phyloP scores from a whole-genome alignment of 495 filamentous ascomycete species.

The Lasiosphaeriaceae sp. region DNA sequence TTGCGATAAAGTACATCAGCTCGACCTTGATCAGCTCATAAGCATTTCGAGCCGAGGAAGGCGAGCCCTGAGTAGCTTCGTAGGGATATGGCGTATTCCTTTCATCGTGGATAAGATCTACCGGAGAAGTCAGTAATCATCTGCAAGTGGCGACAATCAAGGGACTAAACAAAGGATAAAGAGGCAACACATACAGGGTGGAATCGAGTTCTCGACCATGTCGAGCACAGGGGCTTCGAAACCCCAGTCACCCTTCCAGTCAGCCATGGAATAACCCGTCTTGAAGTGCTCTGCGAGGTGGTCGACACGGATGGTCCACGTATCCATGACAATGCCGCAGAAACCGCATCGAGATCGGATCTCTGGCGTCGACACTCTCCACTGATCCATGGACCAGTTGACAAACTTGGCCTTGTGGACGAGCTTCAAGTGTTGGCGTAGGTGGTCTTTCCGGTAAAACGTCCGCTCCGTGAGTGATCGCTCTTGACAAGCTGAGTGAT shows the following conservation, averaged over 20 bases:
- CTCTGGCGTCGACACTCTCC: constrained; percentile 57
- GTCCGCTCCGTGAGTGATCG: constrained; percentile 62
- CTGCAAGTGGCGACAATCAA: not conserved
- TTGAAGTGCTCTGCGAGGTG: constrained; percentile 70
- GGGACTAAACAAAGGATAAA: not conserved
- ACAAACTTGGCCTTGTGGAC: constrained; percentile 66
- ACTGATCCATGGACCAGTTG: constrained; percentile 60
- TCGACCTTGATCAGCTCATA: constrained; percentile 52
- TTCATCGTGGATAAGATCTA: constrained; percentile 55
- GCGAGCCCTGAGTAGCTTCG: constrained; percentile 33
- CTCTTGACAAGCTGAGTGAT: constrained; percentile 64
- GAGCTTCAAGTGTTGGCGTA: constrained; percentile 75
- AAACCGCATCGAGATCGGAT: constrained; percentile 70
- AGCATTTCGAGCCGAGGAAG: constrained; percentile 37
- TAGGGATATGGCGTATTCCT: constrained; percentile 46
- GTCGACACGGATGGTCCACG: constrained; percentile 59
- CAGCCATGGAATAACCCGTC: constrained; percentile 59
- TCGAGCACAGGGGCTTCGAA: constrained; percentile 56
- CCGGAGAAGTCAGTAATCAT: constrained; percentile 8
- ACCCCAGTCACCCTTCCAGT: constrained; percentile 74
- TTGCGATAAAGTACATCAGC: constrained; percentile 38
- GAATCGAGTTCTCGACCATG: constrained; percentile 62
- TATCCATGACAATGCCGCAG: constrained; percentile 56
- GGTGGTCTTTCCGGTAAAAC: constrained; percentile 81
- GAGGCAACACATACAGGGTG: constrained; percentile 48